Conservation (phyloP, 2,329 filamentous ascomycete species). For the Triangularia verruculosa region DNA sequence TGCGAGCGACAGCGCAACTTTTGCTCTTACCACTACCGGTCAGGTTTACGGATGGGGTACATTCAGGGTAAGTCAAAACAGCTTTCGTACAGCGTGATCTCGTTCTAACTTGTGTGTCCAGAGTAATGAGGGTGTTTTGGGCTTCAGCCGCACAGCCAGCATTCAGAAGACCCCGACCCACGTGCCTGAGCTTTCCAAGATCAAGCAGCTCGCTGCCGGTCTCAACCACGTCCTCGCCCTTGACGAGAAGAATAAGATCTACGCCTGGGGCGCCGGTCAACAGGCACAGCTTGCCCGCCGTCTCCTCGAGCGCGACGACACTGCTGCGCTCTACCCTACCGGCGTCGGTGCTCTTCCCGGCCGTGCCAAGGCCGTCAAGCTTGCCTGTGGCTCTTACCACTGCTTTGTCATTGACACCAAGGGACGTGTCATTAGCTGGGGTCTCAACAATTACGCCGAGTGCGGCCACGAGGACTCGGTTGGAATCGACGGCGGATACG, state of each 20-base stretch:
- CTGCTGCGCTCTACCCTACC: conserved; percentile 34
- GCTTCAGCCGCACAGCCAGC: conserved; percentile 31
- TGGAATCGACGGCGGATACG: conserved; percentile 64
- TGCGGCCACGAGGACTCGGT: conserved; percentile 63
- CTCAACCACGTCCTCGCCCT: conserved; percentile 70
- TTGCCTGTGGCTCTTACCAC: conserved; percentile 72
- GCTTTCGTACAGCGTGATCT: background rate
- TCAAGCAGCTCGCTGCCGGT: conserved; percentile 62
- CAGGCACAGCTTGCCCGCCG: conserved; percentile 62
- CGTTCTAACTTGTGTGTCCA: conserved; percentile 20
- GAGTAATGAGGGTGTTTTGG: conserved; percentile 49
- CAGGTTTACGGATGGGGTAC: conserved; percentile 81
- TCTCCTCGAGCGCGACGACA: conserved; percentile 54
- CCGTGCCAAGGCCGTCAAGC: conserved; percentile 62
- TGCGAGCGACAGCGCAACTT: conserved; percentile 71
- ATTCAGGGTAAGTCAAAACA: conserved; percentile 54
- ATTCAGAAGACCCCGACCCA: conserved; percentile 51
- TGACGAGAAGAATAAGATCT: conserved; percentile 61
- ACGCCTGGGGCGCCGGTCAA: conserved; percentile 70
- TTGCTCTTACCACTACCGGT: conserved; percentile 72
- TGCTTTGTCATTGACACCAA: conserved; percentile 73
- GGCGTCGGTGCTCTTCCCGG: conserved; percentile 34
- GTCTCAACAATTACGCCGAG: conserved; percentile 83
- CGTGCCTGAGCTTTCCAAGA: conserved; percentile 62
- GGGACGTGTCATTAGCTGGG: conserved; percentile 76